Evolutionary conservation across 257 asterid species (phyloP).

Genomic region (Przewalskia tangutica): DNA sequence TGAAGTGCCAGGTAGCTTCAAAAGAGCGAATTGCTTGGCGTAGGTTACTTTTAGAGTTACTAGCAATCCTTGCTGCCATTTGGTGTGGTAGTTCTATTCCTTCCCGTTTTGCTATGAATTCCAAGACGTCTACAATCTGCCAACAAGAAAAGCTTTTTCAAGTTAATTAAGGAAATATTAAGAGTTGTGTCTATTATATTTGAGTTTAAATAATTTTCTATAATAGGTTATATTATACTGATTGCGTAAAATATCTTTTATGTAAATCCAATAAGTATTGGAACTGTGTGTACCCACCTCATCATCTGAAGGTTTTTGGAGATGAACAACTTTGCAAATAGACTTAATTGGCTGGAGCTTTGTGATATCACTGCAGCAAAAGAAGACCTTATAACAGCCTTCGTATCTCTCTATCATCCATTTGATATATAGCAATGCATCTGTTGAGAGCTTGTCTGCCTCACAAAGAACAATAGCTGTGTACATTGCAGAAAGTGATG

Average conservation of each 20-base stretch:
- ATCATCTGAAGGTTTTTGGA: constrained; percentile 60
- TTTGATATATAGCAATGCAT: constrained; percentile 55
- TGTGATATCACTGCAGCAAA: constrained; percentile 73
- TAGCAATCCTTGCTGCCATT: constrained; percentile 53
- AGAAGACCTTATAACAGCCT: constrained; percentile 57
- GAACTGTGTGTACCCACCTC: constrained; percentile 33
- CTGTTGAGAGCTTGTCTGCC: constrained; percentile 66
- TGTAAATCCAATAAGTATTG: neutral
- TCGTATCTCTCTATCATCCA: constrained; percentile 66
- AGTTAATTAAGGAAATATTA: neutral
- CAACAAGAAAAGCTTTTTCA: constrained; percentile 4
- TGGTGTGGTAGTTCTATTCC: constrained; percentile 40
- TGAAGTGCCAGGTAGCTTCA: constrained; percentile 41
- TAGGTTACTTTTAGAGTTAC: constrained; percentile 60
- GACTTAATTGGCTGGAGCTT: constrained; percentile 53
- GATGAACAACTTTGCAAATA: constrained; percentile 54
- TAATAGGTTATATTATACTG: neutral
- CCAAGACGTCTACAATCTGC: constrained; percentile 57
- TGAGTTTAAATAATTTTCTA: neutral
- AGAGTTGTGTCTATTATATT: neutral
- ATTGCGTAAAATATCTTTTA: neutral
- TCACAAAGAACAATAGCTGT: constrained; percentile 64
- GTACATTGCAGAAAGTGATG: constrained; percentile 3
- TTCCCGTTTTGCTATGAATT: constrained; percentile 58
- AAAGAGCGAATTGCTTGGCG: constrained; percentile 76